Percentiles rank a stretch among this genome's conserved stretches.
Evolutionary conservation across 2,329 filamentous ascomycete species (phyloP).

Genomic region (Pezicula radicicola): DNA sequence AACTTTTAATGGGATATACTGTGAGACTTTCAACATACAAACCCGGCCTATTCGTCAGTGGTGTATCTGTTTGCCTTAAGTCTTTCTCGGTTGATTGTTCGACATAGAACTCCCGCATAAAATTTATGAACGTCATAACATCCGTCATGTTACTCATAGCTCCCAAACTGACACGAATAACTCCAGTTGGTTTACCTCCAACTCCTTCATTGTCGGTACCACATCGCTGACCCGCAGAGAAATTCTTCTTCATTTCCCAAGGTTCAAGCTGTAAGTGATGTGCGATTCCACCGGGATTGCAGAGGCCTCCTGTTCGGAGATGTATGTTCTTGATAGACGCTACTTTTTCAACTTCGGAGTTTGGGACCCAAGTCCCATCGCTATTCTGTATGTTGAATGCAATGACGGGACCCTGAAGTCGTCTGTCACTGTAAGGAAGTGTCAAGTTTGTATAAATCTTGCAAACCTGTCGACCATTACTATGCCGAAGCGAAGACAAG

Average conservation of each 20-base stretch:
- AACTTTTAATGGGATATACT: slow-evolving; percentile 94
- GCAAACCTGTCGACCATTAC: slow-evolving; percentile 45
- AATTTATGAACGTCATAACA: slow-evolving; percentile 61
- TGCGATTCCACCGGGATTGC: slow-evolving; percentile 85
- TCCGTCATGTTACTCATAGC: slow-evolving; percentile 83
- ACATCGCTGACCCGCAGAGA: slow-evolving; percentile 80
- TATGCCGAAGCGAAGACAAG: slow-evolving; percentile 61
- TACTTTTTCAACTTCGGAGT: slow-evolving; percentile 81
- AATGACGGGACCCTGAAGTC: slow-evolving; percentile 64
- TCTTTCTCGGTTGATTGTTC: slow-evolving; percentile 9
- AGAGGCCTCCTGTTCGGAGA: slow-evolving; percentile 81
- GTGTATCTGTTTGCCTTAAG: neutral
- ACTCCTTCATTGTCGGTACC: slow-evolving; percentile 67
- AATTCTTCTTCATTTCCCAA: slow-evolving; percentile 81
- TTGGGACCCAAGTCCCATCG: slow-evolving; percentile 71
- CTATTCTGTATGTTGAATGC: slow-evolving; percentile 78
- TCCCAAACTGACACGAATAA: slow-evolving; percentile 80
- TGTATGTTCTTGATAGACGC: slow-evolving; percentile 78
- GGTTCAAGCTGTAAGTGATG: slow-evolving; percentile 66
- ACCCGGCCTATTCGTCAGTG: slow-evolving; percentile 1
- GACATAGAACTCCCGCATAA: slow-evolving; percentile 65
- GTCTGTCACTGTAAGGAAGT: slow-evolving; percentile 18
- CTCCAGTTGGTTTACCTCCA: slow-evolving; percentile 80
- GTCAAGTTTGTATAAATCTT: slow-evolving; percentile 24
- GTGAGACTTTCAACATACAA: slow-evolving; percentile 61